Conservation (phyloP, 805 yeast species). For the Brettanomyces sp. region DNA sequence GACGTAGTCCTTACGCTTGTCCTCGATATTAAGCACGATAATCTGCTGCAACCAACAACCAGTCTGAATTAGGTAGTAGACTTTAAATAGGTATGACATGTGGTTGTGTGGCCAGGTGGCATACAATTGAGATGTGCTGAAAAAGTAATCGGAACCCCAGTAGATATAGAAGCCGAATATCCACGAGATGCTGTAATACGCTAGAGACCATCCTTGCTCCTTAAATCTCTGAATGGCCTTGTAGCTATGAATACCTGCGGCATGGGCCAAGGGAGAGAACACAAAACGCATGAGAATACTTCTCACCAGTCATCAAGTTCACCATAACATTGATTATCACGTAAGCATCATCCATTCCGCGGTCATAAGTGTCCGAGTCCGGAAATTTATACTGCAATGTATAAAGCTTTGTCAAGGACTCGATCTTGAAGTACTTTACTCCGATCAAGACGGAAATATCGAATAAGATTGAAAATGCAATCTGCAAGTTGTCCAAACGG, state of each 20-base stretch:
- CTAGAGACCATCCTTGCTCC: slow-evolving; percentile 76
- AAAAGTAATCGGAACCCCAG: slow-evolving; percentile 47
- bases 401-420: slow-evolving; percentile 26
- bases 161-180: slow-evolving; percentile 50
- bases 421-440: slow-evolving; percentile 15
- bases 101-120: slow-evolving; percentile 66
- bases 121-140: slow-evolving; percentile 50
- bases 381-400: slow-evolving; percentile 30
- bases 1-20: slow-evolving; percentile 66
- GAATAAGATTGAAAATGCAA: slow-evolving; percentile 9
- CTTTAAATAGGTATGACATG: slow-evolving; percentile 44
- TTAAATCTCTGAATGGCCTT: slow-evolving; percentile 62
- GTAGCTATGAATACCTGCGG: slow-evolving; percentile 33
- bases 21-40: slow-evolving; percentile 68
- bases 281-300: slow-evolving; percentile 49
- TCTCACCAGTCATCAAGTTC: slow-evolving; percentile 47
- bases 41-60: slow-evolving; percentile 78
- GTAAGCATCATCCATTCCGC: slow-evolving; percentile 46
- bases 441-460: slow-evolving; percentile 9
- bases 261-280: slow-evolving; percentile 47
- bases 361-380: slow-evolving; percentile 34
- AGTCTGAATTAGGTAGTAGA: slow-evolving; percentile 63
- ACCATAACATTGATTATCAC: slow-evolving; percentile 47
- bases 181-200: slow-evolving; percentile 51
- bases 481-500: slow-evolving; percentile 12